Percentiles rank a stretch among this genome's conserved stretches.
Evolutionary conservation across 2,329 filamentous ascomycete species (phyloP).

Genomic region (Hysterium pulicare): DNA sequence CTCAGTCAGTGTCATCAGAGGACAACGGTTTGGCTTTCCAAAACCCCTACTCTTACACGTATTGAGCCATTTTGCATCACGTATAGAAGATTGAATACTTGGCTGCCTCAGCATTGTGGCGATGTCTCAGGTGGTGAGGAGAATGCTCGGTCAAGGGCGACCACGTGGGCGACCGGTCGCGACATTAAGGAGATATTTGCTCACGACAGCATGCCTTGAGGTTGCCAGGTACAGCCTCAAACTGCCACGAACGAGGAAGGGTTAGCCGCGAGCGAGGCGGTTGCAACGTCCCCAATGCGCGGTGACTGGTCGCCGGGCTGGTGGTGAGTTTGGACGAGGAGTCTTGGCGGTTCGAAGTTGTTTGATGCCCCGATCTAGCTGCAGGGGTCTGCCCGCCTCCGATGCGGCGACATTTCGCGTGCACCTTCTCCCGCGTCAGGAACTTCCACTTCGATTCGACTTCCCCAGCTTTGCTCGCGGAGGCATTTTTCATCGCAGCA

Average conservation of each 20-base stretch:
- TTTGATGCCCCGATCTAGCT: not conserved
- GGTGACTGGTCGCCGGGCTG: not conserved
- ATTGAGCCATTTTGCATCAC: too few species aligned
- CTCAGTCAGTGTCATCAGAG: too few species aligned
- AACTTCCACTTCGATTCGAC: not conserved
- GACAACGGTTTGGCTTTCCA: too few species aligned
- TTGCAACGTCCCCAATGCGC: not conserved
- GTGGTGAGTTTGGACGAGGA: not conserved
- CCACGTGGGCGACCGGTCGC: too few species aligned
- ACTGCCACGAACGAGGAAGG: not conserved
- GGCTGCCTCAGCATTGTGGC: too few species aligned
- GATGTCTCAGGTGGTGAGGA: too few species aligned
- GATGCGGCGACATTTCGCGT: not conserved
- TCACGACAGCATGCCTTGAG: too few species aligned
- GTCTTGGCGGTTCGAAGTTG: not conserved
- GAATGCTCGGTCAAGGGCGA: too few species aligned
- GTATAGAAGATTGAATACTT: too few species aligned
- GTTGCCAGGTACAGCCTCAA: not conserved
- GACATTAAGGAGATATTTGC: too few species aligned
- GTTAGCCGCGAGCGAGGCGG: not conserved
- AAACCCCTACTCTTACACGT: too few species aligned
- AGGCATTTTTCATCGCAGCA: not conserved
- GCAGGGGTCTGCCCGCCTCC: not conserved
- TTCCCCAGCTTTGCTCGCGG: not conserved
- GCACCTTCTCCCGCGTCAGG: not conserved